Evolutionary conservation across 352 stramenopile genomes (phyloP).

Genomic region (Globisporangium nunn): DNA sequence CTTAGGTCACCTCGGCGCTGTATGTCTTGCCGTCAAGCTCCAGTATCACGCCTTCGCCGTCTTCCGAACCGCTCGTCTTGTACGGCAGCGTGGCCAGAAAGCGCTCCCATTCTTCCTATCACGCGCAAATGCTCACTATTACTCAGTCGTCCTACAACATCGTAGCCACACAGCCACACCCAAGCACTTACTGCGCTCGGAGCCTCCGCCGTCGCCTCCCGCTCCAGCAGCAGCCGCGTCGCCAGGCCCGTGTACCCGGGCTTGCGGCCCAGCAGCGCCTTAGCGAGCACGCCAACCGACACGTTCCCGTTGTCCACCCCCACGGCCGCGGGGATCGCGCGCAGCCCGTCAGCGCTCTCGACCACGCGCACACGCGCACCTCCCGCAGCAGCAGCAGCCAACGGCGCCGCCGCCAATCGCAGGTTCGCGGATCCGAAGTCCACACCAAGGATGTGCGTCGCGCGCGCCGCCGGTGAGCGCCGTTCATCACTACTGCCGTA

Average conservation of each 20-base stretch:
- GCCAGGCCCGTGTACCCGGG: slow-evolving; percentile 43
- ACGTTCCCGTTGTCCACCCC: slow-evolving; percentile 52
- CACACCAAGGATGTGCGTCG: slow-evolving; percentile 43
- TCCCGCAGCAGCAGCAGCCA: slow-evolving; percentile 8
- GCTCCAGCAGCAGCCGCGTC: slow-evolving; percentile 37
- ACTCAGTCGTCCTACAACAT: background rate
- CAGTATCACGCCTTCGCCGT: slow-evolving; percentile 19
- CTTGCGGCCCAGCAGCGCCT: slow-evolving; percentile 45
- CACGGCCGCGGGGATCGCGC: slow-evolving; percentile 45
- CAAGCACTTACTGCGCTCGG: background rate
- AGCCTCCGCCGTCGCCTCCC: background rate
- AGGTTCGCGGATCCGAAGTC: slow-evolving; percentile 49
- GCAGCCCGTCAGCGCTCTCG: slow-evolving; percentile 47
- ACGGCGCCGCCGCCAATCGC: slow-evolving; percentile 32
- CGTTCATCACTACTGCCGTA: background rate
- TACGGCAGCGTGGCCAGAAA: slow-evolving; percentile 40
- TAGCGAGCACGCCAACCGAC: slow-evolving; percentile 42
- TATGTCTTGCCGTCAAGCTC: slow-evolving; percentile 48
- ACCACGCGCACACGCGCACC: slow-evolving; percentile 28
- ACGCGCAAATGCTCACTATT: background rate
- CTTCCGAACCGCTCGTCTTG: slow-evolving; percentile 14
- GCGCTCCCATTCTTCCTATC: slow-evolving; percentile 6
- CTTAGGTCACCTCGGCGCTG: slow-evolving; percentile 38
- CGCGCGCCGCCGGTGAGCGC: background rate
- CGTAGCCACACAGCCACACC: background rate